Conservation (phyloP, 257 asterid genomes). For the Handroanthus guayacan region DNA sequence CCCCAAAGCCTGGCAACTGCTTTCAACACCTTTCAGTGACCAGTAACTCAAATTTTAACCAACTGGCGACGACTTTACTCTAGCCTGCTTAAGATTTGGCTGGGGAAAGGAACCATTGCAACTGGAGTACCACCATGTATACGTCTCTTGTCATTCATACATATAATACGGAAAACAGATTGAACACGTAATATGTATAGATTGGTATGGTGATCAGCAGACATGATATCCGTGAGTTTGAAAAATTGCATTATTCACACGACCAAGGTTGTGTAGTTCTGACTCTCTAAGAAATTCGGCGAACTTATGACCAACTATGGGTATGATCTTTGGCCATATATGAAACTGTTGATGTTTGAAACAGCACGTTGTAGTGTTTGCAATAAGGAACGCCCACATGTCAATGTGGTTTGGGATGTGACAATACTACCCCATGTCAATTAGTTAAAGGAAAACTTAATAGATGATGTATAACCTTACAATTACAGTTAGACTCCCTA, state of each 20-base stretch:
- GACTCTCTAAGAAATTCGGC: neutral
- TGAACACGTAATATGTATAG: constrained; percentile 22
- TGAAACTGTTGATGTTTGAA: neutral
- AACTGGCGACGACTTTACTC: constrained; percentile 1
- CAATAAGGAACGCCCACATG: neutral
- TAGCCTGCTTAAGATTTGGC: constrained; percentile 24
- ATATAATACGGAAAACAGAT: constrained; percentile 18
- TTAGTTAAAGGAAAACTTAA: no score
- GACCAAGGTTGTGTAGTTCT: neutral
- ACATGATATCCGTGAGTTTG: neutral
- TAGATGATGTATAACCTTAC: no score
- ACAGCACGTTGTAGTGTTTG: neutral
- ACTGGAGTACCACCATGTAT: neutral
- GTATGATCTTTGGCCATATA: neutral
- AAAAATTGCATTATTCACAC: constrained; percentile 7
- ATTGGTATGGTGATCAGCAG: constrained; percentile 19
- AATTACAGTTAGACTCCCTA: no score
- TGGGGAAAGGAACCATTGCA: neutral
- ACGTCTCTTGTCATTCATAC: constrained; percentile 21
- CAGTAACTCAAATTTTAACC: constrained; percentile 34
- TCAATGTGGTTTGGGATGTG: no score
- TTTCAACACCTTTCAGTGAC: constrained; percentile 36
- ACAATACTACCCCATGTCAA: no score
- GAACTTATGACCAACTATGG: neutral
- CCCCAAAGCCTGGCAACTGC: constrained; percentile 30